Base-by-base conservation (phyloP, 2,329 filamentous ascomycete species). In the Fusarium virguliforme region DNA sequence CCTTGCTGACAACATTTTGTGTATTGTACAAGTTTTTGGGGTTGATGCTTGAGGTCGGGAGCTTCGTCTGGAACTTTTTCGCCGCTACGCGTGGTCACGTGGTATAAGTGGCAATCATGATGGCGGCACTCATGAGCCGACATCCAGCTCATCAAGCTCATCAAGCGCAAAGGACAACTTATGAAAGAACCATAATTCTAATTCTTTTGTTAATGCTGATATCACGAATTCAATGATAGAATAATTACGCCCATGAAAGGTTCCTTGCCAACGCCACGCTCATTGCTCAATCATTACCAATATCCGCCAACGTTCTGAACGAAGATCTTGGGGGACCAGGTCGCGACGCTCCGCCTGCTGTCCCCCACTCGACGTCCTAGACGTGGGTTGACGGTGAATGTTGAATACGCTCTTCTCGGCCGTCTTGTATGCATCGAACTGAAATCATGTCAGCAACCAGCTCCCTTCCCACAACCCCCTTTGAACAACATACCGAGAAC, bases 381-480 rank as follows among this genome's bases (percentile, higher is more conserved):
- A 54, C 22, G 54, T 64, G 56, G 63, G 63, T 35, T 62, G 55
- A 55, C 81, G 85, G 58, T 86, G 83, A 15, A 86, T 75, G 67
- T 91, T 91, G 80, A 89, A 91, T 15, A 80, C 81, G 22, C 89
- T 91, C 50, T 82, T 84, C 79, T 90, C 86, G 3, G 89, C 89
- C 4, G 88, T 83, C 74, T 86, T 87, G 79, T 90, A 90, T 0
- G 88, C 86, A 75, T 91, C 89, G 60, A 91, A 84, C 85, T 90
- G 62, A 30, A 24, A 58, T 40, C 54, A 18, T 60, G 74, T 80
- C 68, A 81, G 75, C 58, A 59, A 69, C 54, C n/a, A 24, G 48
- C 24, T 6, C 8, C 24, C 8, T 40, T 18, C 8, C 18, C 12
- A 12, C 15, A 8, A 15, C 18, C 24, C 54, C 28, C 70, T 65